Base-by-base conservation (phyloP, 352 stramenopile species). In the Phytophthora niederhauseri region DNA sequence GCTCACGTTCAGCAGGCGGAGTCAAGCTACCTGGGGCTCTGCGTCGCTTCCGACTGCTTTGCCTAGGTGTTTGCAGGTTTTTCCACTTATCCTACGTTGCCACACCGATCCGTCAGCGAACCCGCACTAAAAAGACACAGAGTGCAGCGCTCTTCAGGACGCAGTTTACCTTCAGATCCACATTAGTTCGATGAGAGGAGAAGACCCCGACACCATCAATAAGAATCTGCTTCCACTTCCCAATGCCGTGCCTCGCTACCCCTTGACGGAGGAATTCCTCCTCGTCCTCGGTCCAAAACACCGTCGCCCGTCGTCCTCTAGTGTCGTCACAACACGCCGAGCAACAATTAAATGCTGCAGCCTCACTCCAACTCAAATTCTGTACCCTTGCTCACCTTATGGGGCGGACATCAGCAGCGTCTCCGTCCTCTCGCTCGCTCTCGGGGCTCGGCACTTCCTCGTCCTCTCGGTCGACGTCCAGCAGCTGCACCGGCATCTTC, bases 101-200 rank as follows among this genome's bases (percentile, higher is more conserved):
- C 9, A 19, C 38, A 61, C 1, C 3, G 34, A 55, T 41, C 26
- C 11, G 6, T 7, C 17, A 49, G 34, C 50, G n/a, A n/a, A 43
- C 36, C 36, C 36, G 6, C 36, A n/a, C 36, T 17, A 43, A 15
- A 17, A 43, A n/a, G 14, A 0, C 24, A 26, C 31, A 15, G 8
- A 3, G n/a, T n/a, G n/a, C n/a, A n/a, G n/a, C n/a, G n/a, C 14
- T 36, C 24, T 28, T 30, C 36, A 41, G 4, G 22, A 36, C 30
- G 30, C n/a, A 30, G 0, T 6, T 53, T 31, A 90, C 82, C 79
- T 92, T 92, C 22, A 92, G 68, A 58, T 92, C 82, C 12, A 87
- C 72, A 34, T 91, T 90, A 0, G 79, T 92, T 30, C 84, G 72
- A 43, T 84, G 79, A 1, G 2, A 36, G 7, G 66, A 68, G 64